These are phyloP conservation scores for Colletotrichum sp. DNA, from an alignment of 2,329 filamentous ascomycete species.

Conservation along the genomic window DNA sequence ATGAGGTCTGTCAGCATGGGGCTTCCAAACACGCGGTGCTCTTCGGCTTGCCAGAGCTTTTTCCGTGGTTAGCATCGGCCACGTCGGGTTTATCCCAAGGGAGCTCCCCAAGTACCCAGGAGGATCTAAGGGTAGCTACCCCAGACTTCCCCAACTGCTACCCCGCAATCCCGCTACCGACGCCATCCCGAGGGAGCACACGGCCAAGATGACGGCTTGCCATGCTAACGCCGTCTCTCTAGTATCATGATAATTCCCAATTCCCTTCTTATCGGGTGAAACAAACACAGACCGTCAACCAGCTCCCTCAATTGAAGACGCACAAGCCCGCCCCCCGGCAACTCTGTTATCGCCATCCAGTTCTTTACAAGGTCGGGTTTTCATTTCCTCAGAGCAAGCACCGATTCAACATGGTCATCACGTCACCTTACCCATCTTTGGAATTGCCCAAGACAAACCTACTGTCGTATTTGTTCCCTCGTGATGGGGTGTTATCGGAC, in stretches of 20 bases:
- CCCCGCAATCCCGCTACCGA: slow-evolving; percentile 13
- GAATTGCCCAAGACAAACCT: slow-evolving; percentile 51
- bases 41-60: neutral
- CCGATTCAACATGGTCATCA: slow-evolving; percentile 40
- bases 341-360: neutral
- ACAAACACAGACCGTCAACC: neutral
- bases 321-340: neutral
- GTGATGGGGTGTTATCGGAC: slow-evolving; percentile 35
- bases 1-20: neutral
- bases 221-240: neutral
- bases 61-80: neutral
- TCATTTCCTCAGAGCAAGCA: neutral
- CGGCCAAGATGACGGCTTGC: neutral
- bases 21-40: neutral
- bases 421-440: slow-evolving; percentile 45
- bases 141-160: neutral
- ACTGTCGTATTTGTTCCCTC: slow-evolving; percentile 39
- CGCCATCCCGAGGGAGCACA: slow-evolving; percentile 12
- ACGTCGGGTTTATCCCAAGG: neutral
- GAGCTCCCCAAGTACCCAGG: neutral
- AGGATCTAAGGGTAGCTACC: neutral
- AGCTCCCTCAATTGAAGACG: neutral
- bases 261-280: neutral
- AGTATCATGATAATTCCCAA: neutral
- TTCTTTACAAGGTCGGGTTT: neutral